Percentiles rank a stretch among this genome's conserved stretches.
These are phyloP conservation scores for Mycena rebaudengoi DNA, from an alignment of 768 basidiomycete genomes.

Conservation along the genomic window DNA sequence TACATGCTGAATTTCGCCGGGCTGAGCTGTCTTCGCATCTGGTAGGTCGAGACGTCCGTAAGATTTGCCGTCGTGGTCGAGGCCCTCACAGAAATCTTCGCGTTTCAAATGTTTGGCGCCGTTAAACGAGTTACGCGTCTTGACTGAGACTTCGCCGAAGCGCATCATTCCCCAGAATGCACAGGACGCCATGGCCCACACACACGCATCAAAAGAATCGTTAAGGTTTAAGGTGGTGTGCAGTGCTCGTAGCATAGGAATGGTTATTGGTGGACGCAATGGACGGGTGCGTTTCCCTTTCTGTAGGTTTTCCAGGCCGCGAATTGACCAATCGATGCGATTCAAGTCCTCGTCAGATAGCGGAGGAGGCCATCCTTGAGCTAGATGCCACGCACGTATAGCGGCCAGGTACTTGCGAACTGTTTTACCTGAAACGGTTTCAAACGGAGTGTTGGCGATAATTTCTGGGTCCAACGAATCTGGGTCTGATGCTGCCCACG, in stretches of 20 bases:
- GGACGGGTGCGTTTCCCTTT: constrained; percentile 22
- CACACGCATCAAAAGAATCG: constrained; percentile 47
- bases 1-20: constrained; percentile 42
- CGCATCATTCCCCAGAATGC: constrained; percentile 51
- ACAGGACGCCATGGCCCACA: constrained; percentile 46
- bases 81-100: neutral
- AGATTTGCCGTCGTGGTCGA: constrained; percentile 33
- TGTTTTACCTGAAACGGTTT: constrained; percentile 36
- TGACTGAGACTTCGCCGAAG: constrained; percentile 46
- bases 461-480: constrained; percentile 6
- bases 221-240: constrained; percentile 28
- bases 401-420: constrained; percentile 45
- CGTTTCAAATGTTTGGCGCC: constrained; percentile 1
- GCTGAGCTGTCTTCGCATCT: constrained; percentile 44
- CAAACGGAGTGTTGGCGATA: constrained; percentile 30
- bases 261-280: constrained; percentile 42
- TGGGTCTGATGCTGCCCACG: constrained; percentile 46
- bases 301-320: constrained; percentile 38
- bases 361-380: constrained; percentile 47
- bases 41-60: constrained; percentile 43
- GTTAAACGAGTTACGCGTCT: constrained; percentile 30
- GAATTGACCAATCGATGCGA: constrained; percentile 37
- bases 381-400: constrained; percentile 47
- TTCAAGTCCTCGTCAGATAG: constrained; percentile 28
- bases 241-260: constrained; percentile 39